Evolutionary conservation across 2,329 filamentous ascomycete species (phyloP).

Genomic region (Talaromyces pinophilus): DNA sequence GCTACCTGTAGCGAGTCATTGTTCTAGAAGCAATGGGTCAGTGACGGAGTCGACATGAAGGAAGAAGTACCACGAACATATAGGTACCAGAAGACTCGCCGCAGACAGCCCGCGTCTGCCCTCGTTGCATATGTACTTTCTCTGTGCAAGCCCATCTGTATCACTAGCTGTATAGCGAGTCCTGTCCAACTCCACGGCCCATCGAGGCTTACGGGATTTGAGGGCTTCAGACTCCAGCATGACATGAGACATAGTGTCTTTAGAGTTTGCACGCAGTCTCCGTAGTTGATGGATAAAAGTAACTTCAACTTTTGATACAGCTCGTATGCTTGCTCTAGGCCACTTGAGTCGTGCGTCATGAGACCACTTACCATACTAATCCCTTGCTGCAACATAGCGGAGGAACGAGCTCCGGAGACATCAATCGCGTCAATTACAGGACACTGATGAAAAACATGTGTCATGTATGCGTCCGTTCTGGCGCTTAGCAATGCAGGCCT

Average conservation of each 20-base stretch:
- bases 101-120: neutral
- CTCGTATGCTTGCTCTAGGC: constrained; percentile 12
- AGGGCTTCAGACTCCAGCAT: constrained; percentile 25
- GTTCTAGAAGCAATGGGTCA: constrained; percentile 11
- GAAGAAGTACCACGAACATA: constrained; percentile 7
- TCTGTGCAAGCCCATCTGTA: constrained; percentile 30
- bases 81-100: constrained; percentile 18
- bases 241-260: constrained; percentile 28
- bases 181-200: constrained; percentile 29
- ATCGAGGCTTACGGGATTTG: constrained; percentile 26
- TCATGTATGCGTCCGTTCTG: constrained; percentile 26
- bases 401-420: neutral
- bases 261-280: constrained; percentile 23
- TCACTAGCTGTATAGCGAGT: constrained; percentile 25
- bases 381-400: constrained; percentile 21
- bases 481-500: constrained; percentile 2
- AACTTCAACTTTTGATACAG: constrained; percentile 29
- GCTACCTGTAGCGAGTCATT: constrained; percentile 16
- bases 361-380: constrained; percentile 27
- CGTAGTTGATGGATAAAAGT: constrained; percentile 27
- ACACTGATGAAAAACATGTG: constrained; percentile 26
- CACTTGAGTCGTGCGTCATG: constrained; percentile 23
- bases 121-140: constrained; percentile 26
- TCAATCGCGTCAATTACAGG: constrained; percentile 25
- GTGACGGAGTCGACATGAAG: neutral